A percentile compares a stretch with the other conserved stretches of the same genome.
These are phyloP conservation scores for Aeschynomene evenia DNA, from an alignment of 306 rosid species.

Conservation along the genomic window DNA sequence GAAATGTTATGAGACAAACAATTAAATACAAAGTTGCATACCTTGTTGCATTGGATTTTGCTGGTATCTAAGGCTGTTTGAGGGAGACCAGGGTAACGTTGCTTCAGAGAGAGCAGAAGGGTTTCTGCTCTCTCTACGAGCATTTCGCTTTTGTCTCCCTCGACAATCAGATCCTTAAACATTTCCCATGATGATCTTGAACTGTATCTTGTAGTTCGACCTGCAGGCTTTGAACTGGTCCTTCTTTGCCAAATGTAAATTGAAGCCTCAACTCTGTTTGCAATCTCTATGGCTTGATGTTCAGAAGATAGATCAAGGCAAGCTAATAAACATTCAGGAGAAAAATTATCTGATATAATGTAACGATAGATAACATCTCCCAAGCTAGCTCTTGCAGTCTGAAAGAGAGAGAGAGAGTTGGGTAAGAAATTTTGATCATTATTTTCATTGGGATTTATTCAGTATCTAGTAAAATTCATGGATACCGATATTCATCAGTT, in stretches of 20 bases:
- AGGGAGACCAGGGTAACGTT: conserved; percentile 81
- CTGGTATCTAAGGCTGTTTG: conserved; percentile 77
- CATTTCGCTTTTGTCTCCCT: conserved; percentile 73
- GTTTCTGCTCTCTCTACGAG: conserved; percentile 81
- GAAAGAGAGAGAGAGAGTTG: conserved; percentile 44
- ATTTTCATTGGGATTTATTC: too few relatives aligned
- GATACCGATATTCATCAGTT: too few relatives aligned
- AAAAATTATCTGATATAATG: conserved; percentile 71
- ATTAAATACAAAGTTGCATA: background rate
- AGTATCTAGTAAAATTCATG: too few relatives aligned
- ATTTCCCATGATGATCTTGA: conserved; percentile 91
- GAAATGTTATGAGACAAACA: too few relatives aligned
- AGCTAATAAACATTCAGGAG: conserved; percentile 63
- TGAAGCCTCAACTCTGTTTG: conserved; percentile 79
- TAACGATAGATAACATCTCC: conserved; percentile 75
- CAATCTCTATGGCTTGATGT: conserved; percentile 84
- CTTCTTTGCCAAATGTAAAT: conserved; percentile 62
- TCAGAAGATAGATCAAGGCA: conserved; percentile 83
- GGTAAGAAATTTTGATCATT: conserved; percentile 13
- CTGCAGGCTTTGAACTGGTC: conserved; percentile 48
- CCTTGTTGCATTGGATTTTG: conserved; percentile 95
- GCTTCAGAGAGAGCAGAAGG: conserved; percentile 71
- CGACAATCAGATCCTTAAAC: conserved; percentile 87
- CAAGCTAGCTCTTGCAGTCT: conserved; percentile 80
- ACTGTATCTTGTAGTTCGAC: conserved; percentile 34